These are phyloP conservation scores for Colletotrichum tanaceti DNA, from an alignment of 2,329 filamentous ascomycete genomes.

Conservation along the genomic window DNA sequence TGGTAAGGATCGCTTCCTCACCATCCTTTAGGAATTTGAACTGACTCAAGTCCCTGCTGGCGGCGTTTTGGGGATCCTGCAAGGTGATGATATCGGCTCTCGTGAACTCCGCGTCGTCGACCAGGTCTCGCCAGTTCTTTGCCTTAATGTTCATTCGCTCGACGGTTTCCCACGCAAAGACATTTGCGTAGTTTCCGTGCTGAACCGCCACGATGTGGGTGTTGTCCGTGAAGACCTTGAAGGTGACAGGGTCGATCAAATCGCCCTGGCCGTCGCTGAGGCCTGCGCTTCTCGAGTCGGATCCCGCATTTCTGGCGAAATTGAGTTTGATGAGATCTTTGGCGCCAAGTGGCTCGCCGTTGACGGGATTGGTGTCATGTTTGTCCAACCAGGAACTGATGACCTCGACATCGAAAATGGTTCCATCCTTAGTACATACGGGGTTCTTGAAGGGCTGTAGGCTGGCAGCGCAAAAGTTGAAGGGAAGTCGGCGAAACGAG, in stretches of 20 bases:
- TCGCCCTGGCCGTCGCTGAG: conserved; percentile 73
- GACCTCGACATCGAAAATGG: conserved; percentile 94
- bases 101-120: conserved; percentile 87
- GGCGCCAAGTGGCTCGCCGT: conserved; percentile 80
- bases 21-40: conserved; percentile 94
- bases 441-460: conserved; percentile 95
- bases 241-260: conserved; percentile 95
- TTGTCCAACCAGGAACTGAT: conserved; percentile 95
- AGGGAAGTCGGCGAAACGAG: conserved; percentile 89
- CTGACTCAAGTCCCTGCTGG: conserved; percentile 81
- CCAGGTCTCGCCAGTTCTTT: conserved; percentile 93
- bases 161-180: conserved; percentile 95
- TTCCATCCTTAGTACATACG: conserved; percentile 88
- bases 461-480: conserved; percentile 97
- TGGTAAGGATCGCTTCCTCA: conserved; percentile 72
- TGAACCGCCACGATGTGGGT: conserved; percentile 93
- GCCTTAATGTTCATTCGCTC: conserved; percentile 96
- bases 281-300: conserved; percentile 59
- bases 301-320: conserved; percentile 89
- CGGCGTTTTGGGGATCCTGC: conserved; percentile 93
- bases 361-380: conserved; percentile 90
- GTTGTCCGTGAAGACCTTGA: conserved; percentile 97
- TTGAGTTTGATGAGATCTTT: conserved; percentile 90
- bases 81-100: conserved; percentile 95
- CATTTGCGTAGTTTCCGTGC: conserved; percentile 86